phyloP scores from a whole-genome alignment of 306 rosid genomes.

The Medicago lupulina region DNA sequence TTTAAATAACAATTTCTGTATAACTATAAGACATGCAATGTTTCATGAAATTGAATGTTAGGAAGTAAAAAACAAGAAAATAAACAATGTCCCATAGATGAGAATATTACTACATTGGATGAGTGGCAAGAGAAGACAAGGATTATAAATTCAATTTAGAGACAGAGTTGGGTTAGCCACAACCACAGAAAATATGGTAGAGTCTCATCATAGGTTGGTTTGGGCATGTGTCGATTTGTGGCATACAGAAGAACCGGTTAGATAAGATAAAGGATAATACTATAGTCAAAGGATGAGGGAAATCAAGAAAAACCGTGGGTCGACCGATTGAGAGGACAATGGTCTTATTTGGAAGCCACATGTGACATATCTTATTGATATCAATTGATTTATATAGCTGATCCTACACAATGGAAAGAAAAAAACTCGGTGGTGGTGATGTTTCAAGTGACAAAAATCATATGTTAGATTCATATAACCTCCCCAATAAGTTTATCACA shows the following conservation, averaged over 20 bases:
- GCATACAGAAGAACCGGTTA: neutral
- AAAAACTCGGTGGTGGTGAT: neutral
- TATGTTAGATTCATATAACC: no score
- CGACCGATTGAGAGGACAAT: neutral
- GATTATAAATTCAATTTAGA: constrained; percentile 15
- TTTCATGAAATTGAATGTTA: neutral
- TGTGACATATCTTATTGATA: neutral
- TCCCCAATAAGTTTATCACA: neutral
- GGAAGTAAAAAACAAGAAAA: neutral
- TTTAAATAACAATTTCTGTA: neutral
- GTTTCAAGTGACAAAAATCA: neutral
- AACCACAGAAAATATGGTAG: neutral
- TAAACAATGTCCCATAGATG: neutral
- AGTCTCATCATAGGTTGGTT: neutral
- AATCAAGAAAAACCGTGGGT: neutral
- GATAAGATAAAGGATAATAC: neutral
- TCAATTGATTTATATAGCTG: neutral
- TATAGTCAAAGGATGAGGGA: neutral
- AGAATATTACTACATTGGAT: constrained; percentile 6
- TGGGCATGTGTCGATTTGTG: neutral
- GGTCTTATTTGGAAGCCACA: neutral
- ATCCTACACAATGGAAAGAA: neutral
- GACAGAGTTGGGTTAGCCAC: neutral
- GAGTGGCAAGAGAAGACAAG: constrained; percentile 2
- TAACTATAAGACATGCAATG: neutral